Evolutionary conservation across 75 land plant genomes (phyloP).

Genomic region (Cunninghamia lanceolata): DNA sequence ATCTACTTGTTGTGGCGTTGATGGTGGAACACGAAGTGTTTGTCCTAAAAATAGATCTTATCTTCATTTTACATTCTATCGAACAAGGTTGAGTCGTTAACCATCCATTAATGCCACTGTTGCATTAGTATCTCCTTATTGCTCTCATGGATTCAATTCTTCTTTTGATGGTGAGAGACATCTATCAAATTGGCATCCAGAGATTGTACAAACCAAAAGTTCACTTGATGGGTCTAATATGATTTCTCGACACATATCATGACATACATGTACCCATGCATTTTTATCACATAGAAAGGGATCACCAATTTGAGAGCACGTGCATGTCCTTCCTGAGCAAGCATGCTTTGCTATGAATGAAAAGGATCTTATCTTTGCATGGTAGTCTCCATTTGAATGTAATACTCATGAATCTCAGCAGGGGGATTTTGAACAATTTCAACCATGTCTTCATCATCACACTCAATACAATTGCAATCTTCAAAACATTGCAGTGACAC

Average conservation of each 20-base stretch:
- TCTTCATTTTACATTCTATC: too few relatives aligned
- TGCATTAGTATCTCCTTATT: slow-evolving; percentile 62
- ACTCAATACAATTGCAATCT: too few relatives aligned
- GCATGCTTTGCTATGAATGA: slow-evolving; percentile 52
- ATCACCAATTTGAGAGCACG: slow-evolving; percentile 86
- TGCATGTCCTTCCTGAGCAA: slow-evolving; percentile 81
- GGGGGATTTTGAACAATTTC: slow-evolving; percentile 74
- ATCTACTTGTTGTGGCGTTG: too few relatives aligned
- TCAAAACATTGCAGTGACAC: too few relatives aligned
- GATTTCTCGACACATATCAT: slow-evolving; percentile 78
- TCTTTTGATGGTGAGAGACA: slow-evolving; percentile 59
- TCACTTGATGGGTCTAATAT: slow-evolving; percentile 69
- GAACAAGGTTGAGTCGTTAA: too few relatives aligned
- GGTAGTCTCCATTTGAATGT: too few relatives aligned
- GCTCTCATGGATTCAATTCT: slow-evolving; percentile 54
- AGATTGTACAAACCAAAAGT: slow-evolving; percentile 77
- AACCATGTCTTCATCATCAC: slow-evolving; percentile 81
- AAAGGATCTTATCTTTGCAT: slow-evolving; percentile 89
- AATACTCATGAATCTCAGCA: slow-evolving; percentile 83
- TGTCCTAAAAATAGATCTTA: too few relatives aligned
- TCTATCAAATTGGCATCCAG: slow-evolving; percentile 89
- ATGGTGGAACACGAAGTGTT: too few relatives aligned
- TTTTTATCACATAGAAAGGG: too few relatives aligned
- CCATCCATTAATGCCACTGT: too few relatives aligned
- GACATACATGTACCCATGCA: too few relatives aligned